Percentiles rank a stretch among this genome's conserved stretches.
These are phyloP conservation scores for Ascochyta lentis DNA, from an alignment of 2,329 filamentous ascomycete species.

Conservation along the genomic window DNA sequence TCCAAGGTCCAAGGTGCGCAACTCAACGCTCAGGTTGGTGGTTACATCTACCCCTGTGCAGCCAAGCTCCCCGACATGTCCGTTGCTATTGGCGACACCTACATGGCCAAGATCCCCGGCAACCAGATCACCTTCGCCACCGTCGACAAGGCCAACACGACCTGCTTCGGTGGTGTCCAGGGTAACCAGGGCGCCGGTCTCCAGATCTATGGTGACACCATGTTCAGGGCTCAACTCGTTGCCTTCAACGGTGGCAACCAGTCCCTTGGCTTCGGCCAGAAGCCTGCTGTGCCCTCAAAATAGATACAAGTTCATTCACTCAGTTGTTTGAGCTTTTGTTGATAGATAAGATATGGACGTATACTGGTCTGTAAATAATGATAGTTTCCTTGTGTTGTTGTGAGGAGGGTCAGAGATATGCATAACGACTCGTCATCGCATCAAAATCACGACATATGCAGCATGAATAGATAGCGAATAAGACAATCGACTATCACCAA, in stretches of 20 bases:
- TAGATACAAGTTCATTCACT: background rate
- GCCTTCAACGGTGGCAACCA: slow-evolving; percentile 63
- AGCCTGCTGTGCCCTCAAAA: slow-evolving; percentile 12
- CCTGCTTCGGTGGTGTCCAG: slow-evolving; percentile 74
- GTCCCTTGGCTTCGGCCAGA: slow-evolving; percentile 60
- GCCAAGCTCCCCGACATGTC: slow-evolving; percentile 53
- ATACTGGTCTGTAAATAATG: slow-evolving; percentile 18
- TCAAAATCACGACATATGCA: background rate
- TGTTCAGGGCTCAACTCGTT: slow-evolving; percentile 67
- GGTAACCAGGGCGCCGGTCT: slow-evolving; percentile 59
- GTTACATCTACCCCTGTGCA: slow-evolving; percentile 54
- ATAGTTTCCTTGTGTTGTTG: slow-evolving; percentile 1
- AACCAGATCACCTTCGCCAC: slow-evolving; percentile 50
- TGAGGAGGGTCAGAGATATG: background rate
- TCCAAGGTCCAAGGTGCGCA: slow-evolving; percentile 48
- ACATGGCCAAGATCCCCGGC: slow-evolving; percentile 64
- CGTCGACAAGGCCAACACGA: slow-evolving; percentile 52
- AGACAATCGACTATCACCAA: background rate
- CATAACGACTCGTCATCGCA: background rate
- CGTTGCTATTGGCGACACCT: slow-evolving; percentile 63
- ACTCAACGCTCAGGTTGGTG: slow-evolving; percentile 47
- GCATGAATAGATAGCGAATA: slow-evolving; percentile 5
- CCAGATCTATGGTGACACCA: slow-evolving; percentile 69
- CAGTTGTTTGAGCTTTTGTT: slow-evolving; percentile 8
- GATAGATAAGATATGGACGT: slow-evolving; percentile 8